A percentile compares a stretch with the other conserved stretches of the same genome.
These are phyloP conservation scores for Helianthus annuus DNA, from an alignment of 129 eudicot genomes.

Conservation along the genomic window DNA sequence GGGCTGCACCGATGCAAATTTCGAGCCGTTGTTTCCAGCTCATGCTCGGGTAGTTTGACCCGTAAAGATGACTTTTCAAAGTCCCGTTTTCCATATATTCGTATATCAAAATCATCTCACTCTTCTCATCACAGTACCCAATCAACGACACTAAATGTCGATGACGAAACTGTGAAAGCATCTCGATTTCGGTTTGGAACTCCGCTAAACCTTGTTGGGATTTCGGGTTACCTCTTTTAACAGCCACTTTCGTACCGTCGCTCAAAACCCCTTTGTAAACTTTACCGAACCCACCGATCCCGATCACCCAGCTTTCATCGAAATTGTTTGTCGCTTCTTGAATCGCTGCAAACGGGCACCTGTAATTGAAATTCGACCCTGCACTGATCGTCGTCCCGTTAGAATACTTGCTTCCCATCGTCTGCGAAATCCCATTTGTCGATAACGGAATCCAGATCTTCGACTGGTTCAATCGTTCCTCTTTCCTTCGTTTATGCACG, in stretches of 20 bases:
- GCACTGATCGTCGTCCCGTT: constrained; percentile 71
- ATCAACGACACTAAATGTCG: constrained; percentile 88
- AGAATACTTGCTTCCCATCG: constrained; percentile 86
- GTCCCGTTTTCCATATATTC: constrained; percentile 98
- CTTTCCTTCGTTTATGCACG: constrained; percentile 44
- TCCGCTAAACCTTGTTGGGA: constrained; percentile 91
- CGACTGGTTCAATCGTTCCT: constrained; percentile 51
- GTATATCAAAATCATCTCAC: constrained; percentile 85
- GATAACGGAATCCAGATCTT: constrained; percentile 89
- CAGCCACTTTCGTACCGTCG: constrained; percentile 85
- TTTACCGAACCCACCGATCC: constrained; percentile 92
- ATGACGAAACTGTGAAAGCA: constrained; percentile 89
- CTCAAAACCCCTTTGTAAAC: constrained; percentile 68
- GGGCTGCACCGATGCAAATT: constrained; percentile 91
- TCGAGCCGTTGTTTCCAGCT: constrained; percentile 92
- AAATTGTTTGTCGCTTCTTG: constrained; percentile 85
- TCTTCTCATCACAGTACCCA: constrained; percentile 93
- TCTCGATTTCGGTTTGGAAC: constrained; percentile 88
- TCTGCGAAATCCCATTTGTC: constrained; percentile 56
- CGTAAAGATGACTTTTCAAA: constrained; percentile 79
- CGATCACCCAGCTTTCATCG: constrained; percentile 85
- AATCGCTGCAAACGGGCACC: constrained; percentile 75
- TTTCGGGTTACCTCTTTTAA: constrained; percentile 84
- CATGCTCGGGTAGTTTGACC: constrained; percentile 69
- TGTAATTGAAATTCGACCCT: constrained; percentile 62